A percentile compares a stretch with the other conserved stretches of the same genome.
Conservation (phyloP, 257 asterid genomes). For the Henckelia pumila region DNA sequence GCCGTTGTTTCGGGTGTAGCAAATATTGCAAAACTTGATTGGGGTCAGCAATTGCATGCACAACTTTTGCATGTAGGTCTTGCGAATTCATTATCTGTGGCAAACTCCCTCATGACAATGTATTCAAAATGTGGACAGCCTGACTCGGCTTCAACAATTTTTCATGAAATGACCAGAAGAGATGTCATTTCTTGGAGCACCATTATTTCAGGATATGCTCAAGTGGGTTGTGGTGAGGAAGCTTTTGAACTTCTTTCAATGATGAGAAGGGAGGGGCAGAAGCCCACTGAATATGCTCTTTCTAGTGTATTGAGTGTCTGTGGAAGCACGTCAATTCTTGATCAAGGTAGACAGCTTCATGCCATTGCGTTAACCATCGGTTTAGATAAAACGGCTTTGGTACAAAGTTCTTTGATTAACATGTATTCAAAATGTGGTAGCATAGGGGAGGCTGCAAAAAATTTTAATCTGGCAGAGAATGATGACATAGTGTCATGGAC, state of each 20-base stretch:
- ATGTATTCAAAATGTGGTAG: conserved; percentile 92
- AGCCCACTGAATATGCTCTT: conserved; percentile 80
- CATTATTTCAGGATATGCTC: conserved; percentile 76
- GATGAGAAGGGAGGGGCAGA: conserved; percentile 83
- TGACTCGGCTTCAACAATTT: conserved; percentile 46
- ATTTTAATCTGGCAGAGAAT: conserved; percentile 39
- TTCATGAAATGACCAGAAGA: conserved; percentile 50
- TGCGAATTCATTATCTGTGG: conserved; percentile 51
- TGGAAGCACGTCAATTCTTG: conserved; percentile 75
- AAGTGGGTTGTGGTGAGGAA: conserved; percentile 67
- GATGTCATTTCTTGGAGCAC: conserved; percentile 91
- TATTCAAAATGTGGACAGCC: conserved; percentile 64
- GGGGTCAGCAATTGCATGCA: conserved; percentile 81
- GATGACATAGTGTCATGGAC: conserved; percentile 83
- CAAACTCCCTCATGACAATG: conserved; percentile 76
- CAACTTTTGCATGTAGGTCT: conserved; percentile 60
- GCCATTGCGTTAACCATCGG: conserved; percentile 63
- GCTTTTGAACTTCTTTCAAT: conserved; percentile 61
- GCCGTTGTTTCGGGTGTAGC: conserved; percentile 74
- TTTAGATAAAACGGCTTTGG: conserved; percentile 54
- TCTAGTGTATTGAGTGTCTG: conserved; percentile 70
- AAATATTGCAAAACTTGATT: conserved; percentile 51
- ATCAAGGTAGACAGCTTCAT: conserved; percentile 82
- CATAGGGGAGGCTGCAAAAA: conserved; percentile 53
- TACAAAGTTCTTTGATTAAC: conserved; percentile 56